These are phyloP conservation scores for Ophiostoma fasciatum DNA, from an alignment of 2,329 filamentous ascomycete species.

Conservation along the genomic window DNA sequence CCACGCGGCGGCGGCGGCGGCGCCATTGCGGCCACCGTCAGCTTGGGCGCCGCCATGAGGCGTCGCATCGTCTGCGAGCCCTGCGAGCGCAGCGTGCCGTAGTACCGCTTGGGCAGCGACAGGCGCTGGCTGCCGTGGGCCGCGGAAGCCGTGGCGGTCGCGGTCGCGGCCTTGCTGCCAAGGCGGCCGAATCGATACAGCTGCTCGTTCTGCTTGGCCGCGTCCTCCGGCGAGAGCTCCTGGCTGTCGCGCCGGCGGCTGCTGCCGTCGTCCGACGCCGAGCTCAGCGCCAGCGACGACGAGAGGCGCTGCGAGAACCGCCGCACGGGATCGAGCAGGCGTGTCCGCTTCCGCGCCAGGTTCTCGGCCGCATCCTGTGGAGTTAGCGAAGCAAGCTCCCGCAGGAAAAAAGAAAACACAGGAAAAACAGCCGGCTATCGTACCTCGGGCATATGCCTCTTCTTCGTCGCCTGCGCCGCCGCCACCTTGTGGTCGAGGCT, in stretches of 20 bases:
- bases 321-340: constrained; percentile 8
- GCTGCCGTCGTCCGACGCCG: not conserved
- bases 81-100: constrained; percentile 2
- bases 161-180: no score
- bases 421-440: no score
- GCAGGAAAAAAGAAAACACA: no score
- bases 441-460: constrained; percentile 7
- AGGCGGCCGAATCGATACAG: constrained; percentile 4
- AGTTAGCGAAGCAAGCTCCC: not conserved
- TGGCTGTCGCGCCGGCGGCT: not conserved
- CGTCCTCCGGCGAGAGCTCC: constrained; percentile 7
- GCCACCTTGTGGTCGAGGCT: no score
- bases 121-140: constrained; percentile 4
- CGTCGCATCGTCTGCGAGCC: constrained; percentile 5
- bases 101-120: constrained; percentile 3
- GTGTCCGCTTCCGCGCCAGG: constrained; percentile 8
- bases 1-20: constrained; percentile 1
- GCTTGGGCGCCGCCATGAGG: constrained; percentile 6
- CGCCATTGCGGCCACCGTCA: not conserved
- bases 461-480: constrained; percentile 2
- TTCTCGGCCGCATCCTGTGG: not conserved
- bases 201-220: constrained; percentile 6
- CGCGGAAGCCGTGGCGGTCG: no score
- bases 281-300: constrained; percentile 6
- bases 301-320: constrained; percentile 11